Conservation (phyloP, 2,329 filamentous ascomycete species). For the Trichophyton benhamiae region DNA sequence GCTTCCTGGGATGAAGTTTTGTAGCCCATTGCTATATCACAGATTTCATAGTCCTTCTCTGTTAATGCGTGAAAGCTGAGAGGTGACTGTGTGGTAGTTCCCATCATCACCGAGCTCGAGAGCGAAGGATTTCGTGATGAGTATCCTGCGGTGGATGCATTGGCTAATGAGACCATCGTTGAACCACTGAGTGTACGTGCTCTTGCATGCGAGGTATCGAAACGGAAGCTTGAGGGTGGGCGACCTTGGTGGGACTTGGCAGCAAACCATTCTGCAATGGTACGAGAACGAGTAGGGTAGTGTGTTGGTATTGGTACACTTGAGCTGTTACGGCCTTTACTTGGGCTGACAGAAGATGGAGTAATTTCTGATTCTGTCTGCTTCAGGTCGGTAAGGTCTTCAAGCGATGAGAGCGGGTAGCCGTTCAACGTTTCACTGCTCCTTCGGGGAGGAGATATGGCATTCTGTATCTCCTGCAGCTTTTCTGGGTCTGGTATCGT, state of each 20-base stretch:
- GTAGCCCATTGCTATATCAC: slow-evolving; percentile 7
- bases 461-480: background rate
- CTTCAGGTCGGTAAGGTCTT: background rate
- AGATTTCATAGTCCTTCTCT: slow-evolving; percentile 17
- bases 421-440: background rate
- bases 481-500: slow-evolving; percentile 5
- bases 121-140: slow-evolving; percentile 19
- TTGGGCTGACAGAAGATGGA: background rate
- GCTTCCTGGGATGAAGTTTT: slow-evolving; percentile 10
- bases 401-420: background rate
- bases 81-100: slow-evolving; percentile 13
- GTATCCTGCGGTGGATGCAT: slow-evolving; percentile 17
- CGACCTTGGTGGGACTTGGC: background rate
- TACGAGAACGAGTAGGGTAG: background rate
- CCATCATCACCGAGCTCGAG: slow-evolving; percentile 19
- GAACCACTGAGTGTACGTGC: slow-evolving; percentile 27
- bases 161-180: slow-evolving; percentile 22
- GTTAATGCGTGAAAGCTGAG: slow-evolving; percentile 8
- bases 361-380: background rate
- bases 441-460: background rate
- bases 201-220: background rate
- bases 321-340: background rate
- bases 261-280: background rate
- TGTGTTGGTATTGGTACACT: background rate
- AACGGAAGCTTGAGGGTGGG: slow-evolving; percentile 4